Evolutionary conservation across 306 rosid species (phyloP).

Genomic region (Sphenostylis stenocarpa): DNA sequence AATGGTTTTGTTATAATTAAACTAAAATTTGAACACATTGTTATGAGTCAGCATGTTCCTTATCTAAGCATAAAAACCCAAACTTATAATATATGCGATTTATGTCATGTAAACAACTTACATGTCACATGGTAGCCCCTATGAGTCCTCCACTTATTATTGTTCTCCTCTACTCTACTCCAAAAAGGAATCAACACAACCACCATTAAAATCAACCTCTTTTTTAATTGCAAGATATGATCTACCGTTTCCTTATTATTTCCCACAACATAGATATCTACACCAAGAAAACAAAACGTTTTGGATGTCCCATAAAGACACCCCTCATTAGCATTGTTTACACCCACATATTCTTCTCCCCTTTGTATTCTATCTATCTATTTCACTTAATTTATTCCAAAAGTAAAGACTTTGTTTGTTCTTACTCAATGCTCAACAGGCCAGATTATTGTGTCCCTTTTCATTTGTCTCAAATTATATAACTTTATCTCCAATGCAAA

Average conservation of each 20-base stretch:
- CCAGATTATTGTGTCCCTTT: background rate
- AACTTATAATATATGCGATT: constrained; percentile 36
- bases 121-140: constrained; percentile 66
- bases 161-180: constrained; percentile 52
- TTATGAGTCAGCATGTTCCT: background rate
- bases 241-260: background rate
- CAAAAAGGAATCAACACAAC: constrained; percentile 38
- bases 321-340: constrained; percentile 5
- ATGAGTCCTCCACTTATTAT: constrained; percentile 32
- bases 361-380: background rate
- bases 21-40: background rate
- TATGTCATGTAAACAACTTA: constrained; percentile 55
- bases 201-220: constrained; percentile 22
- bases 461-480: background rate
- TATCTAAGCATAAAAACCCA: constrained; percentile 16
- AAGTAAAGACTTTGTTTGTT: constrained; percentile 3
- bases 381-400: background rate
- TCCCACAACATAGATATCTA: constrained; percentile 3
- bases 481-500: background rate
- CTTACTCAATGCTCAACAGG: background rate
- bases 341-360: background rate
- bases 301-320: constrained; percentile 12
- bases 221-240: constrained; percentile 4
- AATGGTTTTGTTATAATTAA: too few species aligned
- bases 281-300: background rate